phyloP scores from a whole-genome alignment of 2,329 filamentous ascomycete genomes.

The Hypoxylon sp. region DNA sequence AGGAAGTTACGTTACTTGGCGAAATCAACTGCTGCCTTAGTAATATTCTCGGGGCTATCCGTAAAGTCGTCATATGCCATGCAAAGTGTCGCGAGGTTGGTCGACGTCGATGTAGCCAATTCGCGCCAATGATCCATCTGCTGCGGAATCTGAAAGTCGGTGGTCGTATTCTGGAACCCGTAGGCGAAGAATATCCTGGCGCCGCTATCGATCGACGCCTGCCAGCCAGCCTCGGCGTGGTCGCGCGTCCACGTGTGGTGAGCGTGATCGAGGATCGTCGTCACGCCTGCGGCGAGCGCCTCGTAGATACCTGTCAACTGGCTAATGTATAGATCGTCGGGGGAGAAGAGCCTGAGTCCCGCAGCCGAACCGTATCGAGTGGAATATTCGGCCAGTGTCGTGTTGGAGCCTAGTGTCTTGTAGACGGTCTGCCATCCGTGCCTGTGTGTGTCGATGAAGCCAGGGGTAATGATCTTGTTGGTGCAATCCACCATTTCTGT shows the following conservation, averaged over 20 bases:
- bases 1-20: conserved; percentile 37
- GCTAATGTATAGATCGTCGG: conserved; percentile 58
- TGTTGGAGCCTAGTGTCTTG: conserved; percentile 63
- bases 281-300: conserved; percentile 43
- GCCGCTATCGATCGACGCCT: conserved; percentile 58
- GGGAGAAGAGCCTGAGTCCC: conserved; percentile 48
- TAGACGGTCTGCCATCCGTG: conserved; percentile 66
- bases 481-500: conserved; percentile 58
- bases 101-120: conserved; percentile 47
- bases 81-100: conserved; percentile 50
- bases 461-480: conserved; percentile 62
- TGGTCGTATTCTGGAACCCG: conserved; percentile 54
- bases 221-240: conserved; percentile 56
- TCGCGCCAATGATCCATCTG: conserved; percentile 53
- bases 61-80: conserved; percentile 56
- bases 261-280: conserved; percentile 62
- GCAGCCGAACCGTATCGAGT: conserved; percentile 55
- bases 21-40: conserved; percentile 46
- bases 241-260: conserved; percentile 60
- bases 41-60: conserved; percentile 45
- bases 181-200: conserved; percentile 60
- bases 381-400: conserved; percentile 60
- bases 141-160: conserved; percentile 48
- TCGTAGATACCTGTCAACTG: conserved; percentile 54
- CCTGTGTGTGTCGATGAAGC: conserved; percentile 66